A percentile compares a stretch with the other conserved stretches of the same genome.
These are phyloP conservation scores for Lolium perenne DNA, from an alignment of 176 grass and related monocot genomes.

Conservation along the genomic window DNA sequence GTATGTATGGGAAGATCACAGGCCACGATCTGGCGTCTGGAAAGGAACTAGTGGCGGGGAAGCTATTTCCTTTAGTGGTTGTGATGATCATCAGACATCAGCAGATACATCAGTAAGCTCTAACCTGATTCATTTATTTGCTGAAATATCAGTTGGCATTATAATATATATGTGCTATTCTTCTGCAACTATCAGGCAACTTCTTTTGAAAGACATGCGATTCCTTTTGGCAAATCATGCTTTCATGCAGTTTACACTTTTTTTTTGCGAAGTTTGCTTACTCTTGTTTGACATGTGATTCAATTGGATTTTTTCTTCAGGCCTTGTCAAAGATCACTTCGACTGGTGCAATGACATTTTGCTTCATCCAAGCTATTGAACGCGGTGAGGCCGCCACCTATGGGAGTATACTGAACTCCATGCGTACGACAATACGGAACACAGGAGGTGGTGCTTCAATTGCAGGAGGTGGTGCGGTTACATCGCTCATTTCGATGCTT, in stretches of 20 bases:
- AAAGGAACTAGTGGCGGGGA: slow-evolving; percentile 95
- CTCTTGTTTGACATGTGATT: slow-evolving; percentile 25
- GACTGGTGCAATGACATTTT: slow-evolving; percentile 96
- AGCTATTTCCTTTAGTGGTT: slow-evolving; percentile 96
- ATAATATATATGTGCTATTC: background rate
- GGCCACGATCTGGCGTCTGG: slow-evolving; percentile 88
- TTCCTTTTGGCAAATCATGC: background rate
- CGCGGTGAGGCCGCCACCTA: slow-evolving; percentile 72
- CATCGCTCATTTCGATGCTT: slow-evolving; percentile 85
- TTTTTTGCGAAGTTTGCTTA: slow-evolving; percentile 10
- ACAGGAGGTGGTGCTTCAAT: slow-evolving; percentile 53
- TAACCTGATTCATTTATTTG: slow-evolving; percentile 31
- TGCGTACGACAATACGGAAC: slow-evolving; percentile 77
- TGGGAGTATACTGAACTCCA: slow-evolving; percentile 86
- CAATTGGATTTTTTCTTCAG: slow-evolving; percentile 50
- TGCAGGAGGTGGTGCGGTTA: slow-evolving; percentile 63
- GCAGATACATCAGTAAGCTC: slow-evolving; percentile 91
- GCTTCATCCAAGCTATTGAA: slow-evolving; percentile 99
- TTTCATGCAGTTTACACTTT: background rate
- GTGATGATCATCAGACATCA: slow-evolving; percentile 93
- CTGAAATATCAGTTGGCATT: background rate
- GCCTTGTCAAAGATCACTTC: slow-evolving; percentile 93
- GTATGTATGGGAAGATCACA: slow-evolving; percentile 97
- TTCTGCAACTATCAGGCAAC: background rate
- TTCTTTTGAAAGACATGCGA: background rate